Evolutionary conservation across 2,329 filamentous ascomycete genomes (phyloP), one percentile per base, ranked within the genome.

Genomic region (Xylaria sp.): DNA sequence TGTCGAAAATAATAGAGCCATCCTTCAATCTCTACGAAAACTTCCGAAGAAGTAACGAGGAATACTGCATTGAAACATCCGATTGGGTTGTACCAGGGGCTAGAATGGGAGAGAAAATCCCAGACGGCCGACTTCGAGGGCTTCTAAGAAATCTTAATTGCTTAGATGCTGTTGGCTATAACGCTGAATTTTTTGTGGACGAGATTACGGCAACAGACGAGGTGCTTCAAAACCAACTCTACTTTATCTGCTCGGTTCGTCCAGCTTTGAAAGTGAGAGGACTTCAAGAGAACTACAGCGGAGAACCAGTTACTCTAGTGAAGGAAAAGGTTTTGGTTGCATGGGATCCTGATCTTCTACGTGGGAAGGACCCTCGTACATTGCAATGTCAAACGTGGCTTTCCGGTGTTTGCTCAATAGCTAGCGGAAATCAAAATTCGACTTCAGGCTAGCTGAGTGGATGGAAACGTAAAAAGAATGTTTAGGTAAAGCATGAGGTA

Each of bases 241-340:
- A 69, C 25, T 75, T 75, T 44, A 69, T 80, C 3, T 76, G 74
- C 35, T 76, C 76, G 0, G 64, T 76, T 3, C 63, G 63, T 0
- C 78, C 78, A 2, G 75, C 75, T 10, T 67, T 80, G 13, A 74
- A 73, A 61, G 75, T 78, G 68, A 72, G 73, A 9, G 72, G 75
- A 56, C 71, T 77, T 11, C 38, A n/a, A 19, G 37, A 13, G n/a
- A 70, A 70, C 9, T 71, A 76, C 57, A 64, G 68, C 57, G 72
- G 73, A 58, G 72, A 74, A 49, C 73, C 76, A 0, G 67, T 63
- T 8, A 59, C 76, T 8, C 70, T 79, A n/a, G 71, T 73, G 25
- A 75, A 73, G 63, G 78, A 80, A 63, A 72, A 74, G 56, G 69
- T 78, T 61, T 64, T 79, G 15, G 75, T 79, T 13, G 77, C 75